Evolutionary conservation across 352 stramenopile species (phyloP).

Genomic region (Aphanomyces euteiches): DNA sequence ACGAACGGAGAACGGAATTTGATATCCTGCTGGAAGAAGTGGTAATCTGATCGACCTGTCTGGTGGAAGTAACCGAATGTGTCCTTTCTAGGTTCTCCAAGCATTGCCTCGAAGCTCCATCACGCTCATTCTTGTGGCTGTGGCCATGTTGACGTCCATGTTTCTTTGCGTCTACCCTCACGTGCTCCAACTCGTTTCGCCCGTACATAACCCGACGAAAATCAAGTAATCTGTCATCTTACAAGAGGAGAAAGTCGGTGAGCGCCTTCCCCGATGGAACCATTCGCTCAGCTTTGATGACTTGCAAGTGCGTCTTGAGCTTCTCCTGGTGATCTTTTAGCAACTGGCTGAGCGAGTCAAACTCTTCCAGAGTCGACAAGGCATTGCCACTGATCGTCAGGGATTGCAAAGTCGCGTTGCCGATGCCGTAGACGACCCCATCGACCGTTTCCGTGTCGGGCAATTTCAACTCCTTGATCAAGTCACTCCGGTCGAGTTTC

Average conservation of each 20-base stretch:
- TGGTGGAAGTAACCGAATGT: too few species aligned
- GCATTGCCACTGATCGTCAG: conserved; percentile 63
- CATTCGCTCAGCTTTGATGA: conserved; percentile 60
- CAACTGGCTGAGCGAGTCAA: conserved; percentile 39
- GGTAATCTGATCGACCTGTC: background rate
- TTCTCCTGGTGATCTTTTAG: conserved; percentile 44
- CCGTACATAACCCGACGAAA: conserved; percentile 3
- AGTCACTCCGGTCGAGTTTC: conserved; percentile 57
- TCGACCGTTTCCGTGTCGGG: conserved; percentile 53
- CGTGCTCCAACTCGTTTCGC: background rate
- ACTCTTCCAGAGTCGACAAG: conserved; percentile 38
- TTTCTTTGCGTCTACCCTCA: conserved; percentile 22
- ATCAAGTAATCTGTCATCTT: conserved; percentile 14
- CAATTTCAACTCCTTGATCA: conserved; percentile 54
- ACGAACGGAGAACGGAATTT: conserved; percentile 10
- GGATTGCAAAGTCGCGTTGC: conserved; percentile 57
- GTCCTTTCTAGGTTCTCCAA: background rate
- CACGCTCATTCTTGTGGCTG: conserved; percentile 15
- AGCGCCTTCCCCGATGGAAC: conserved; percentile 9
- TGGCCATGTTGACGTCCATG: conserved; percentile 12
- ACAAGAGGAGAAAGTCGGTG: conserved; percentile 25
- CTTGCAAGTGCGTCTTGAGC: conserved; percentile 48
- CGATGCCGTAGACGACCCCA: conserved; percentile 50
- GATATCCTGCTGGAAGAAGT: conserved; percentile 29
- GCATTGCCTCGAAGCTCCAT: conserved; percentile 20